Base-by-base conservation (phyloP, 2,329 filamentous ascomycete genomes). In the Sporothrix luriei region DNA sequence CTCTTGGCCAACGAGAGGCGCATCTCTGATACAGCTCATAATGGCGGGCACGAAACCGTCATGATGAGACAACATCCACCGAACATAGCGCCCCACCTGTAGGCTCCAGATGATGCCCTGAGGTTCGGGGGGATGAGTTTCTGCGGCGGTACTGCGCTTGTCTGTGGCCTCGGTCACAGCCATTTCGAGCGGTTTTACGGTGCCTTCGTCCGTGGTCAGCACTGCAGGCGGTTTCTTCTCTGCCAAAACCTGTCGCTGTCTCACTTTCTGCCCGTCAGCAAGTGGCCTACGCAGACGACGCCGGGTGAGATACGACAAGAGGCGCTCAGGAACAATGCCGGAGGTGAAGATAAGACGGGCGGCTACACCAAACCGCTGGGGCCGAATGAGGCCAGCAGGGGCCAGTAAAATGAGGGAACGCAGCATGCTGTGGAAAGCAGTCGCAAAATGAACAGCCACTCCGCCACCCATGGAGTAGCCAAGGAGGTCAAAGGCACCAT, bases 401-500 rank as follows among this genome's bases (percentile, higher is more conserved):
- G 93, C 92, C 54, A 97, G 84, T 6, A 97, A 85, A 13, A 95
- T 83, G 26, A 97, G 82, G 11, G 85, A 87, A 14, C 85, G 84
- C 16, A 97, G 84, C 69, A 94, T 81, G 62, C 86, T 77, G 0
- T 92, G 91, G 76, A 94, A 93, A 70, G 88, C 85, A 11, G 87
- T 87, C 7, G 91, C 87, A 76, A 96, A 94, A 71, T 89, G 87
- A 6, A 89, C 87, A 4, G 89, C 88, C 69, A 97, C 89, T 67
- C 90, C 91, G 61, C 93, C 93, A 70, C 93, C 93, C 0, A 97
- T 84, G 0, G 91, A 94, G 79, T 95, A 97, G 13, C 93, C 93
- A 14, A 94, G 80, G 24, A 97, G 79, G 62, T 85, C 85, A 76
- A 95, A 88, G 62, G 82, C 84, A 55, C 77, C 75, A 16, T 76